A percentile compares a stretch with the other conserved stretches of the same genome.
phyloP scores from a whole-genome alignment of 768 basidiomycete genomes.

The Tylopilus sp. region DNA sequence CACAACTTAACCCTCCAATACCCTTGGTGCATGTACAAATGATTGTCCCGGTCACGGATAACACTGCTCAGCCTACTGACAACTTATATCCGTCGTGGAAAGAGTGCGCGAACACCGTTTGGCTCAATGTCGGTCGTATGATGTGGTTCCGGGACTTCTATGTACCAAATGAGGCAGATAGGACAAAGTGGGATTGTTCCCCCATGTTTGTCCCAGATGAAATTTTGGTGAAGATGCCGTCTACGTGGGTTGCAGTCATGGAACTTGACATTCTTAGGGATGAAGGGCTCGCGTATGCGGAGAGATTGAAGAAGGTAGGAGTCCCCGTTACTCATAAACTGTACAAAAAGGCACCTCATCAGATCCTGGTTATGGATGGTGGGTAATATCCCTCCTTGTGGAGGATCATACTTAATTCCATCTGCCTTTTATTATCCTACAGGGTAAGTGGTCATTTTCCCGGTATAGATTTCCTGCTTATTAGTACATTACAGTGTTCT shows the following conservation, averaged over 20 bases:
- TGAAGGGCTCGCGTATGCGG: conserved; percentile 64
- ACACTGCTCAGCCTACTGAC: conserved; percentile 51
- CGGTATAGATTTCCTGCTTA: conserved; percentile 6
- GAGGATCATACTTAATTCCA: not conserved
- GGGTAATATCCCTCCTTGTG: conserved; percentile 16
- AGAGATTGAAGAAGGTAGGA: conserved; percentile 52
- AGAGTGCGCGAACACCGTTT: conserved; percentile 57
- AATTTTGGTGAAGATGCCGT: conserved; percentile 48
- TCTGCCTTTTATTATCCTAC: not conserved
- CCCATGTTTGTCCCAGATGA: conserved; percentile 66
- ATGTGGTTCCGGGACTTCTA: conserved; percentile 72
- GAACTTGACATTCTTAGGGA: conserved; percentile 69
- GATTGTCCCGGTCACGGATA: conserved; percentile 74
- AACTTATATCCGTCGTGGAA: conserved; percentile 49
- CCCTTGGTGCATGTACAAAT: conserved; percentile 60
- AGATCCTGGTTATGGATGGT: conserved; percentile 76
- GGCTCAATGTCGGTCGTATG: conserved; percentile 64
- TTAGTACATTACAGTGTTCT: conserved; percentile 31
- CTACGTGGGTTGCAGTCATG: conserved; percentile 62
- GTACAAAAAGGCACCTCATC: conserved; percentile 68
- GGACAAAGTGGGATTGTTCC: conserved; percentile 67
- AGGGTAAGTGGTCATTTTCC: conserved; percentile 21
- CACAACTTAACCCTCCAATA: conserved; percentile 44
- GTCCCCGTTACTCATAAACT: conserved; percentile 52
- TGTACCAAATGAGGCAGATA: conserved; percentile 57